Percentiles rank a stretch among this genome's conserved stretches.
Conservation (phyloP, 1,139 yeast genomes). For the Yamadazyma oceani region DNA sequence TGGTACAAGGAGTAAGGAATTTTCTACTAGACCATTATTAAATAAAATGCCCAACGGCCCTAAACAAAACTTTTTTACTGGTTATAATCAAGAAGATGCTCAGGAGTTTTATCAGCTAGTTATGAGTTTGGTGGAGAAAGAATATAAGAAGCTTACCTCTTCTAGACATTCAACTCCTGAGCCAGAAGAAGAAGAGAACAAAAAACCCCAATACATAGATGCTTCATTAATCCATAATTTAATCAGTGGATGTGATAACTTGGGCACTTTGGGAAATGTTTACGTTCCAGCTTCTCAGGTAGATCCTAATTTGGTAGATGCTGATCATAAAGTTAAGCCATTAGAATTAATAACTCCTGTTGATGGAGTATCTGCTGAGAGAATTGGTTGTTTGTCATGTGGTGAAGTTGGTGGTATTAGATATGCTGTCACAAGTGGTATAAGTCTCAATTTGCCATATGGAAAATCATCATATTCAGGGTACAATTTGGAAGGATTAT, state of each 20-base stretch:
- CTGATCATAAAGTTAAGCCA: constrained; percentile 45
- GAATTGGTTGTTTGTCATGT: constrained; percentile 86
- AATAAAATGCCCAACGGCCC: constrained; percentile 80
- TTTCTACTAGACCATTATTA: constrained; percentile 63
- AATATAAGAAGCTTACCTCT: constrained; percentile 34
- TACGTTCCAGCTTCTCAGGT: constrained; percentile 72
- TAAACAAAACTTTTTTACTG: constrained; percentile 69
- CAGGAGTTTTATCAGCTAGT: constrained; percentile 89
- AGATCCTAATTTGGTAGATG: constrained; percentile 57
- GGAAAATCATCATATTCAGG: constrained; percentile 33
- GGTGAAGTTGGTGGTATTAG: constrained; percentile 94
- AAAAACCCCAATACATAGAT: constrained; percentile 22
- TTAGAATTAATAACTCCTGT: constrained; percentile 76
- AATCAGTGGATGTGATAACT: constrained; percentile 47
- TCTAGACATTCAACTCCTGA: constrained; percentile 19
- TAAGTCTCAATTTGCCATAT: constrained; percentile 65
- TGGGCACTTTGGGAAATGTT: constrained; percentile 61
- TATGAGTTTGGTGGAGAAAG: constrained; percentile 70
- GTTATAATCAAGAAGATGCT: constrained; percentile 92
- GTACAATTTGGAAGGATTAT: constrained; percentile 54
- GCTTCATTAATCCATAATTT: constrained; percentile 21
- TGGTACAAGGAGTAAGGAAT: constrained; percentile 55
- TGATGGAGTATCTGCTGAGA: constrained; percentile 82
- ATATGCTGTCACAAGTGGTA: constrained; percentile 76
- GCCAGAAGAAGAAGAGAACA: constrained; percentile 18